Base-by-base conservation (phyloP, 371 early-diverging fungal species). In the Lichtheimia corymbifera region DNA sequence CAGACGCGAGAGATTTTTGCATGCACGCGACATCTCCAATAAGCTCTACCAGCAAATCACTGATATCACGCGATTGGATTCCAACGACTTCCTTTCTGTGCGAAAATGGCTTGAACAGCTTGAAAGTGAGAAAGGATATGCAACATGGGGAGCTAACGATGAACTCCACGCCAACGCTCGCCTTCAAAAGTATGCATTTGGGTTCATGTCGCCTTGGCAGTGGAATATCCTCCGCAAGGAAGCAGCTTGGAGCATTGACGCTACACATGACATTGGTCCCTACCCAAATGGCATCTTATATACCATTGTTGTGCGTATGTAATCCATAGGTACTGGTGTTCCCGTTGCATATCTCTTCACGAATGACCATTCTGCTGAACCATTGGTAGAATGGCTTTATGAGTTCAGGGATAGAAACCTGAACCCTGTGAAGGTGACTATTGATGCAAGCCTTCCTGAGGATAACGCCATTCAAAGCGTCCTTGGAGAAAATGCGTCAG, bases 171-270 rank as follows among this genome's bases (percentile, higher is more conserved):
- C 15, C 3, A 24, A 20, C 4, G 40, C 9, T 24, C 53, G 22
- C 15, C 50, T 3, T 20, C 15, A n/a, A 27, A 27, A 27, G 27
- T 27, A 27, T 35, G 22, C 59, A 2, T 50, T 59, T 40, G 59
- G 59, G 3, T 59, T 59, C 52, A 5, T 20, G 5, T 59, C 59
- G 9, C 25, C 5, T 9, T 59, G 59, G 59, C 59, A 59, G 20
- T 4, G 20, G 20, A 14, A 9, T 14, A 1, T 50, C 2, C 11
- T 50, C 3, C 15, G 4, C 17, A 30, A 4, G 3, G 59, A 27
- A 5, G 5, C 12, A 14, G 25, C 15, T 5, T 5, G 44, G 7
- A 45, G 42, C 18, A 11, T 59, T 15, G 59, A 59, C 15, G 59
- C 59, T 22, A 50, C 59, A 1, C 59, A 51, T 40, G 41, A 59